Evolutionary conservation across 2,329 filamentous ascomycete species (phyloP), one percentile per base, ranked within the genome.

Genomic region (Didymella lethalis): DNA sequence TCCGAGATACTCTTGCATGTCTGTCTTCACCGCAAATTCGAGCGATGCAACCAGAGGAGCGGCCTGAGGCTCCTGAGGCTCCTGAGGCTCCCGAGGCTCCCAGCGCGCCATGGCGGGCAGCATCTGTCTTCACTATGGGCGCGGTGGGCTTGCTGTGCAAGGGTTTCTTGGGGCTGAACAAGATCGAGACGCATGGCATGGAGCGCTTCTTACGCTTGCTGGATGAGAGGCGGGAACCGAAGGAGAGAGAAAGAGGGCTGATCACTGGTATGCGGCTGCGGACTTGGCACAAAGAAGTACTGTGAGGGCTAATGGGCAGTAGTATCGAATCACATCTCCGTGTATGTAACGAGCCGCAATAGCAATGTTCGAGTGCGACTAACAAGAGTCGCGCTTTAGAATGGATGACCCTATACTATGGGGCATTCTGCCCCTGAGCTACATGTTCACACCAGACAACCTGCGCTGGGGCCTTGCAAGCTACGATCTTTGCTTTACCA

Each of bases 321-420:
- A 93, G 92, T 95, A 34, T 94, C 90, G 48, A 96, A 96, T 77
- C 92, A 96, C 81, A 86, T 92, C 65, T 93, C 90, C 76, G 89
- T 96, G 91, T 95, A 89, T 79, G 90, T 89, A 77, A 65, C 74
- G 26, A 50, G 47, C 40, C 44, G 53, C 44, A 20, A 41, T 40
- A 16, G 47, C 26, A 4, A 38, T 40, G 16, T 29, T 14, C 53
- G 63, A 54, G 68, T 57, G 61, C 50, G 50, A 67, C 66, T 61
- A 54, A 62, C 36, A 31, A 54, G 11, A 25, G 47, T 38, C 46
- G 47, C 53, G 40, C 45, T 64, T 64, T 75, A 97, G 94, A 59
- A 81, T 98, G 68, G 95, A 99, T 78, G 95, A 99, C 79, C 95
- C 95, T 26, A 80, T 98, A 58, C 88, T 97, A 67, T 99, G 94